Evolutionary conservation across 495 filamentous ascomycete species (phyloP), one percentile per base, ranked within the genome.

Genomic region (Aspergillus taichungensis): DNA sequence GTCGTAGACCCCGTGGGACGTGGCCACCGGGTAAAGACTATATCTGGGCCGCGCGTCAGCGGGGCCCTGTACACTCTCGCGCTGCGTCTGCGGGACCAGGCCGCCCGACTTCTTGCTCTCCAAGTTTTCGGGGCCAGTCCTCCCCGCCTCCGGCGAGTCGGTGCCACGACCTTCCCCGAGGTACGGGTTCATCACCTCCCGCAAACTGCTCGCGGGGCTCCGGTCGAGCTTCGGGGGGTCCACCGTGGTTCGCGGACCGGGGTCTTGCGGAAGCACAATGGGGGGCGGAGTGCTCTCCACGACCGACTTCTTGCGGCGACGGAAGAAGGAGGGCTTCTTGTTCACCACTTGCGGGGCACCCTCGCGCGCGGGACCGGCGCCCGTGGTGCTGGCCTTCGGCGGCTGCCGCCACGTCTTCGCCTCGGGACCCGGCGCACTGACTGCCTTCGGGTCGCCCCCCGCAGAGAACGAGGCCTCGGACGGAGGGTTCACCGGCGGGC

Each of bases 321-420:
- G 76, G 65, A 98, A 96, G 71, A 98, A 96, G 1, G 90, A 94
- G 4, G 83, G 77, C 61, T 95, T 97, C 68, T 98, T 95, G 45
- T 82, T 84, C 43, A 96, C 76, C 2, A 73, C 69, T 18, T 76
- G 77, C 28, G 66, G 68, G n/a, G 61, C 45, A 10, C 48, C 52
- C 62, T 69, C 74, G 14, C 74, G 75, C 9, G 46, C 32, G n/a
- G 63, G 57, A 12, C 57, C 55, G 29, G 57, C 42, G 11, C 53
- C 56, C 6, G 55, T 43, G 13, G 62, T 34, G 37, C 41, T 60
- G 40, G 52, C 58, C 4, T 58, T 55, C 27, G 51, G 42, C 10
- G 61, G 59, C 37, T 59, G 55, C 40, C 54, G 50, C 38, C 53
- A 51, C 45, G 24, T 37, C 45, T 59, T 65, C 14, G 47, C 8